Evolutionary conservation across 208 protist species (phyloP).

Genomic region (Acanthamoeba royreba): DNA sequence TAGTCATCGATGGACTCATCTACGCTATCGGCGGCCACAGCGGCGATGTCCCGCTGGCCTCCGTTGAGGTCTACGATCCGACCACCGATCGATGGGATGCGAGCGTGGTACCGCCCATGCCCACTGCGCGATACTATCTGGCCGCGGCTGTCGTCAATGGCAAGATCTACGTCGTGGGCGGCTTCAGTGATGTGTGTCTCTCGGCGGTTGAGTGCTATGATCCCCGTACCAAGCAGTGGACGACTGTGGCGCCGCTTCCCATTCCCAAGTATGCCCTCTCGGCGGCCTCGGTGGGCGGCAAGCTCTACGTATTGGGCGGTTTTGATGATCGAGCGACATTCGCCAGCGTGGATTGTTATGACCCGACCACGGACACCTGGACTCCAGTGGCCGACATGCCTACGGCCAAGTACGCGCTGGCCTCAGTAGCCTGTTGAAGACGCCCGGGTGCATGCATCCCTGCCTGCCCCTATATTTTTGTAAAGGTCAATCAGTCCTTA

Average conservation of each 20-base stretch:
- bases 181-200: neutral
- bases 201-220: neutral
- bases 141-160: neutral
- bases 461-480: too few relatives aligned
- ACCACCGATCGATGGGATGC: neutral
- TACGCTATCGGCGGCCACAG: neutral
- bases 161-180: neutral
- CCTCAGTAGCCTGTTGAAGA: neutral
- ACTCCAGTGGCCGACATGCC: neutral
- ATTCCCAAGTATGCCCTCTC: neutral
- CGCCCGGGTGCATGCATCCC: too few relatives aligned
- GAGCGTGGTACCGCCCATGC: neutral
- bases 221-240: neutral
- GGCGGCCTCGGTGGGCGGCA: neutral
- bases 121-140: neutral
- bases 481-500: too few relatives aligned
- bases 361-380: neutral
- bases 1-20: neutral
- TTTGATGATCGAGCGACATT: neutral
- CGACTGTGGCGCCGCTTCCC: neutral
- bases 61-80: neutral
- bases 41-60: neutral
- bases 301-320: neutral
- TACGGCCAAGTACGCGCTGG: neutral
- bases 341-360: neutral